Base-by-base conservation (phyloP, 192 early-diverging fungal species). In the Entophlyctis helioformis region DNA sequence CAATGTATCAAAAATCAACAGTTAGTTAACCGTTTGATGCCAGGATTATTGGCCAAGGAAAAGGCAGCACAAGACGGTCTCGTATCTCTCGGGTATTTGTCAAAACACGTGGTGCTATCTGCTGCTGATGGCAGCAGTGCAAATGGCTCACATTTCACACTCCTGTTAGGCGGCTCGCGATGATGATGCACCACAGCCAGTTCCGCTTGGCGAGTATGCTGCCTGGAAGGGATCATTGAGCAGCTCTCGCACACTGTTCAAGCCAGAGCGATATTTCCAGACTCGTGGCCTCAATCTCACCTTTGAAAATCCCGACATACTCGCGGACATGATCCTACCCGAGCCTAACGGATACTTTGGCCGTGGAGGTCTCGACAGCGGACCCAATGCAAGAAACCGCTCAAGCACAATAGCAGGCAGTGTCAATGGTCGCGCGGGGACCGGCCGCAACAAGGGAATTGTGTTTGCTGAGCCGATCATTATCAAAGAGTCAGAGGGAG, bases 381-480 rank as follows among this genome's bases (percentile, higher is more conserved):
- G n/a, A n/a, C n/a, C n/a, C n/a, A n/a, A n/a, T n/a, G n/a, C n/a
- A n/a, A n/a, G n/a, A n/a, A n/a, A n/a, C n/a, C n/a, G n/a, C n/a
- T n/a, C n/a, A n/a, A n/a, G 44, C 15, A 44, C 37, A 20, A 41
- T 39, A 4, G 26, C 32, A 10, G 25, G 42, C 24, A 44, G 34
- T 38, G 41, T 34, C 9, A 44, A 16, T 34, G 2, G 38, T 16
- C 33, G 12, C 21, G 15, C 37, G 27, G 32, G 28, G 2, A 53
- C 51, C 13, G 16, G 26, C 12, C 35, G 39, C 26, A 28, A 50
- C 10, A 41, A 48, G 19, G 62, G 62, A 33, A 59, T 62, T 42
- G 54, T 68, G 7, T 63, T 58, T 23, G 44, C 60, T 1, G 45
- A 68, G 34, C 66, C 66, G n/a, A 62, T 68, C 20, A 44, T 59